Evolutionary conservation across 768 basidiomycete genomes (phyloP).

Genomic region (Cystobasidiopsis lactophilus): DNA sequence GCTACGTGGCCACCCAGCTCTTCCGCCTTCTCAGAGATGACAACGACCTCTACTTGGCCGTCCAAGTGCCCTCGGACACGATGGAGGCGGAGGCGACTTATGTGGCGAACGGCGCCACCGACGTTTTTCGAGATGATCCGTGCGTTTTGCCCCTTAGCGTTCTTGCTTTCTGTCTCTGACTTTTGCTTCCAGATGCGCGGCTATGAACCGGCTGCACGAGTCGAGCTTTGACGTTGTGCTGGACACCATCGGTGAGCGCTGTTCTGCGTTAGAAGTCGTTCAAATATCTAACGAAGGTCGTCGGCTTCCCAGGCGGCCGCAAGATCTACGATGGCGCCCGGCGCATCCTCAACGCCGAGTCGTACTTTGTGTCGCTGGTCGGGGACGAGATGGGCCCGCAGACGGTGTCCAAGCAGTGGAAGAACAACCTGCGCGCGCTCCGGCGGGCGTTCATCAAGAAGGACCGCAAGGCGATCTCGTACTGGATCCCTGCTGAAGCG

Average conservation of each 20-base stretch:
- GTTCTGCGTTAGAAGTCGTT: background rate
- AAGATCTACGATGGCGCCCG: slow-evolving; percentile 20
- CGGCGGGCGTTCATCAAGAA: slow-evolving; percentile 20
- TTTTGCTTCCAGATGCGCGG: too few relatives aligned
- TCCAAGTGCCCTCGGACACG: slow-evolving; percentile 12
- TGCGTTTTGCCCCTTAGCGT: too few relatives aligned
- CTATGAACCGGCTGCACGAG: slow-evolving; percentile 17
- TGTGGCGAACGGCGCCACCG: slow-evolving; percentile 12
- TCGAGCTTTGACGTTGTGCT: slow-evolving; percentile 20
- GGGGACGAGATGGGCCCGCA: slow-evolving; percentile 7
- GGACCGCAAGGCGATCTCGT: slow-evolving; percentile 10
- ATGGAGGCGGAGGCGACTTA: slow-evolving; percentile 10
- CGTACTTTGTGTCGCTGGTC: slow-evolving; percentile 14
- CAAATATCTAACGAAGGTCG: too few relatives aligned
- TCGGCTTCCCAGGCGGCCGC: slow-evolving; percentile 2
- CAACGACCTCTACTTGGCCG: slow-evolving; percentile 13
- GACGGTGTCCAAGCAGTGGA: slow-evolving; percentile 5
- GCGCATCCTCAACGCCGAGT: slow-evolving; percentile 17
- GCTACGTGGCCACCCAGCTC: slow-evolving; percentile 17
- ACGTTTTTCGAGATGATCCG: slow-evolving; percentile 17
- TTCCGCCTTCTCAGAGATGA: slow-evolving; percentile 6
- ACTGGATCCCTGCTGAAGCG: slow-evolving; percentile 13
- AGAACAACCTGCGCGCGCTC: slow-evolving; percentile 16
- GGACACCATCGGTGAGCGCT: slow-evolving; percentile 17
- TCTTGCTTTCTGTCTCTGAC: too few relatives aligned